Conservation (phyloP, 2,329 filamentous ascomycete species). For the Emydomyces testavorans region DNA sequence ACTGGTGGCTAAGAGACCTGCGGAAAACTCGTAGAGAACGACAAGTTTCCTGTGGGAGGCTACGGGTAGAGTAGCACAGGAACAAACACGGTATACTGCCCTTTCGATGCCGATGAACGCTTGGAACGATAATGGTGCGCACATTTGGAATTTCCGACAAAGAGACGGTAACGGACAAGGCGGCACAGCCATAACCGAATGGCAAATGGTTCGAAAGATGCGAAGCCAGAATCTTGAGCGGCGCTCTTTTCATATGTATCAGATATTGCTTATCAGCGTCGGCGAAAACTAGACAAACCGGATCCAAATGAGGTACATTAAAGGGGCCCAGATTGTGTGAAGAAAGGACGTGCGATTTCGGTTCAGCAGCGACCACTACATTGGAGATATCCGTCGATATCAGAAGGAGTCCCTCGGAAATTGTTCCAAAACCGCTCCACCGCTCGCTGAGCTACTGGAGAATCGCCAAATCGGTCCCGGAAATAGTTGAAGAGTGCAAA, state of each 20-base stretch:
- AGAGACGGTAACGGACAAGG: not conserved
- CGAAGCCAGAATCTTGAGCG: too few species aligned
- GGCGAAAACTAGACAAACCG: not conserved
- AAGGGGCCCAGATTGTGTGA: not conserved
- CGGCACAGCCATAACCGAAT: not conserved
- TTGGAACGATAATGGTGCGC: not conserved
- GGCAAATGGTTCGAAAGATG: too few species aligned
- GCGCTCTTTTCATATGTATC: too few species aligned
- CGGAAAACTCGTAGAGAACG: not conserved
- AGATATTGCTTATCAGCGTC: too few species aligned
- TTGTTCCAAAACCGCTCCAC: constrained; percentile 48
- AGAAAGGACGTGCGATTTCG: not conserved
- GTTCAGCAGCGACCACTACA: not conserved
- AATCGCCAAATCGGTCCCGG: constrained; percentile 52
- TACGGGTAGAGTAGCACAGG: not conserved
- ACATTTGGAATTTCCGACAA: not conserved
- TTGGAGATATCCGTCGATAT: constrained; percentile 18
- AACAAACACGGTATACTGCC: not conserved
- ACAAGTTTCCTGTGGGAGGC: not conserved
- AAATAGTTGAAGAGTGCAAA: constrained; percentile 84
- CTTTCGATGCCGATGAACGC: not conserved
- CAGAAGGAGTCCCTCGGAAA: constrained; percentile 21
- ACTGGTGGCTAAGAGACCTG: not conserved
- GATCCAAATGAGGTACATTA: not conserved
- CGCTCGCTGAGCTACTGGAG: constrained; percentile 40